Evolutionary conservation across 2,329 filamentous ascomycete genomes (phyloP).

Genomic region (Coniochaeta sp.): DNA sequence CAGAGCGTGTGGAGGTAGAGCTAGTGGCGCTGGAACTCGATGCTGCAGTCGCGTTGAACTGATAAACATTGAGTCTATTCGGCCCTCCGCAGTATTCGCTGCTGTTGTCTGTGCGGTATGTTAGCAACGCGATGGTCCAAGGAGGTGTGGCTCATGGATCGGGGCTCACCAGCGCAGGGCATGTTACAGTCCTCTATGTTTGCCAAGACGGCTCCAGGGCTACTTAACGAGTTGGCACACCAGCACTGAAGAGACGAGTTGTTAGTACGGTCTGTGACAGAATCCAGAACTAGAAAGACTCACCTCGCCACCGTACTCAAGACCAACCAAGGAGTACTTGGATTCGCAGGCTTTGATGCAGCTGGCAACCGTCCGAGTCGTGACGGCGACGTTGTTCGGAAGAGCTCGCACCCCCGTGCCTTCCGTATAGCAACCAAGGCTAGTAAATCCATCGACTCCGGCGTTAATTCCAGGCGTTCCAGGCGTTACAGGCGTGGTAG

Average conservation of each 20-base stretch:
- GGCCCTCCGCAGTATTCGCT: slow-evolving; percentile 33
- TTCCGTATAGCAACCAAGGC: slow-evolving; percentile 27
- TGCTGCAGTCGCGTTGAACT: slow-evolving; percentile 10
- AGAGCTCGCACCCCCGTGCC: slow-evolving; percentile 13
- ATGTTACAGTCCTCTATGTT: slow-evolving; percentile 29
- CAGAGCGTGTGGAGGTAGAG: too few relatives aligned
- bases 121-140: not conserved
- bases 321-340: slow-evolving; percentile 21
- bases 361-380: slow-evolving; percentile 14
- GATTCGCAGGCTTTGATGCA: slow-evolving; percentile 11
- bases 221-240: slow-evolving; percentile 12
- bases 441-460: slow-evolving; percentile 20
- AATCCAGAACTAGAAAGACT: too few relatives aligned
- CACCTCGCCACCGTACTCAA: slow-evolving; percentile 21
- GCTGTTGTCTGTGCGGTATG: slow-evolving; percentile 11
- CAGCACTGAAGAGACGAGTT: slow-evolving; percentile 12
- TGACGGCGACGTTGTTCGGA: slow-evolving; percentile 6
- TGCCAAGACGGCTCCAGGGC: not conserved
- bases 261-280: too few relatives aligned
- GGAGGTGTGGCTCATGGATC: not conserved
- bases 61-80: slow-evolving; percentile 32
- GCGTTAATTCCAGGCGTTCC: slow-evolving; percentile 22
- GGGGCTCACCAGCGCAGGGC: slow-evolving; percentile 28
- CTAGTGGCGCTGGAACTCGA: not conserved
- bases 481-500: slow-evolving; percentile 5